Base-by-base conservation (phyloP, 345 rosid genomes). In the Theobroma cacao region DNA sequence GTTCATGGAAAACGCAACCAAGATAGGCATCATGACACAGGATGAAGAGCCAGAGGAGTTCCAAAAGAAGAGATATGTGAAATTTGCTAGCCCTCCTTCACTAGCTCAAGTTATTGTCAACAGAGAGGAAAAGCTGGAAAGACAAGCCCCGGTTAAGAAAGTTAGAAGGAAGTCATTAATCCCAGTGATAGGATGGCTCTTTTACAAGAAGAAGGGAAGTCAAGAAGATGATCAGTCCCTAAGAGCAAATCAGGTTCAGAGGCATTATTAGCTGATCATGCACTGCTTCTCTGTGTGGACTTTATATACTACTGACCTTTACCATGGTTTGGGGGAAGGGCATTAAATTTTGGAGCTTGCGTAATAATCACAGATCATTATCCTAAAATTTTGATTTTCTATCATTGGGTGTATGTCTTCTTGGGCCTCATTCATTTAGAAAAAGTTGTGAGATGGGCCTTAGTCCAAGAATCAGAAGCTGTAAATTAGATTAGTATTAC, bases 61-160 rank as follows among this genome's bases (percentile, higher is more conserved):
- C 4, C 89, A 89, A 4, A 87, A 86, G 84, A 90, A 81, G 77
- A 87, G 90, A 67, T 86, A 80, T 22, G 97, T 91, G 73, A 87
- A 87, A 24, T 92, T 92, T 34, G 92, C 93, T 18, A 89, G 90
- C 79, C 85, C 95, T 8, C 88, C 91, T 22, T 69, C 90, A 6
- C 63, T 85, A 34, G 71, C 94, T 34, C 81, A 82, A 59, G 88
- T 89, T 71, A 81, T 86, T 63, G 77, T 48, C 14, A 78, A 77
- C 18, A 82, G 76, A 50, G 83, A 84, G 61, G 81, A 81, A 0
- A 14, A 22, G 24, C 53, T 83, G 2, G 84, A 79, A 72, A 85
- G 84, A 77, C 77, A 66, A 31, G 81, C 74, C 77, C 76, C 85
- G 2, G 74, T 38, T 30, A 85, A 75, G 59, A 85, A 79, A 81